A percentile compares a stretch with the other conserved stretches of the same genome.
These are phyloP conservation scores for Amanita molliuscula DNA, from an alignment of 768 basidiomycete genomes.

Conservation along the genomic window DNA sequence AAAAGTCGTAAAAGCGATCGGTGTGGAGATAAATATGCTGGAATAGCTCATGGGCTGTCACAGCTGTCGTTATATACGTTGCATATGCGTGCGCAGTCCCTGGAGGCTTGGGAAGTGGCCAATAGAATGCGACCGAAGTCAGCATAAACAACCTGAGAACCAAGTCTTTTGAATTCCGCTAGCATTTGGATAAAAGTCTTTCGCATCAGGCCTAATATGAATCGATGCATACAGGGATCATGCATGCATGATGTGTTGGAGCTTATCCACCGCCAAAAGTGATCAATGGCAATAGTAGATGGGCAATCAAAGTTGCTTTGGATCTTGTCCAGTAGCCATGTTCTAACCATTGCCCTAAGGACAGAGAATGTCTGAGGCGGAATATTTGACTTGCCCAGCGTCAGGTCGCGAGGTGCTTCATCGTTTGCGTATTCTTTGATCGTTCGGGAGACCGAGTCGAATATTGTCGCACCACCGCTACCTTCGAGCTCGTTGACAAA, in stretches of 20 bases:
- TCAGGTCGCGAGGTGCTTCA: constrained; percentile 59
- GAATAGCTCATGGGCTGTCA: constrained; percentile 92
- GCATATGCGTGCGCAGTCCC: constrained; percentile 94
- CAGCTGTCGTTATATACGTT: constrained; percentile 88
- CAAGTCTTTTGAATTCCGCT: constrained; percentile 92
- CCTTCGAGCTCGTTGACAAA: constrained; percentile 97
- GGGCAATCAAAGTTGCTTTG: constrained; percentile 55
- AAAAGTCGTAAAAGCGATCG: constrained; percentile 84
- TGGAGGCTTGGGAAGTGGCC: constrained; percentile 87
- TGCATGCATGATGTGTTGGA: constrained; percentile 80
- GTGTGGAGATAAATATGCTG: constrained; percentile 84
- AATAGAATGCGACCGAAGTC: constrained; percentile 88
- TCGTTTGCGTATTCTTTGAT: constrained; percentile 80
- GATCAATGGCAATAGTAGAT: constrained; percentile 68
- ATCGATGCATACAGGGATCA: constrained; percentile 87
- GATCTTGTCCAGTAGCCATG: constrained; percentile 85
- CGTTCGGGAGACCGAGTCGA: constrained; percentile 87
- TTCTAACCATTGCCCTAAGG: constrained; percentile 79
- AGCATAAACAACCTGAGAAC: constrained; percentile 87
- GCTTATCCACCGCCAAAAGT: constrained; percentile 97
- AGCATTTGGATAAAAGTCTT: constrained; percentile 96
- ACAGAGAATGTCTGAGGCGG: constrained; percentile 81
- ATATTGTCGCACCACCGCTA: constrained; percentile 85
- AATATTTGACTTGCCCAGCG: constrained; percentile 82
- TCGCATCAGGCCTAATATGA: constrained; percentile 92